These are phyloP conservation scores for Vigna trinervia DNA, from an alignment of 306 rosid species.

Conservation along the genomic window DNA sequence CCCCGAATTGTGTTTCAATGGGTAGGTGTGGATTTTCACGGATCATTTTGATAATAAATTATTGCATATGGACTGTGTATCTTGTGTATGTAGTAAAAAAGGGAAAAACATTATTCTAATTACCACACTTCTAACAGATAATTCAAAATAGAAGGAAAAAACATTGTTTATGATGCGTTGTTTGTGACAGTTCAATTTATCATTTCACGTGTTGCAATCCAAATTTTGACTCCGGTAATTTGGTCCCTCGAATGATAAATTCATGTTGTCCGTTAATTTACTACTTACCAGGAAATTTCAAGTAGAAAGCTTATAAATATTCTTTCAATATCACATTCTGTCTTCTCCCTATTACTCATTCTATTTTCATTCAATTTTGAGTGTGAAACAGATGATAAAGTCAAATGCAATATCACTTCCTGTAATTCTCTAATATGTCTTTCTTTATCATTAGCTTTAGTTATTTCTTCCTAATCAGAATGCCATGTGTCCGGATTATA, in stretches of 20 bases:
- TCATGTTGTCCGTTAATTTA: constrained; percentile 3
- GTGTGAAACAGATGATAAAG: constrained; percentile 32
- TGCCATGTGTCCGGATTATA: neutral
- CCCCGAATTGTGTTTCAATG: no score
- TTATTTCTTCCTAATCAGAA: neutral
- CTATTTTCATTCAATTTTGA: no score
- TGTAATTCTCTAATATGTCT: neutral
- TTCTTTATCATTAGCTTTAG: neutral
- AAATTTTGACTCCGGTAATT: constrained; percentile 26
- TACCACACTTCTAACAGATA: no score
- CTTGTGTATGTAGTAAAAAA: no score
- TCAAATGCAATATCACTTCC: constrained; percentile 19
- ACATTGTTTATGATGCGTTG: no score
- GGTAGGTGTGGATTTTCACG: no score
- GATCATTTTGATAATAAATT: no score
- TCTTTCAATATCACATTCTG: neutral
- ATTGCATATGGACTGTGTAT: no score
- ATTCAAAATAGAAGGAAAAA: no score
- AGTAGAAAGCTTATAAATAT: constrained; percentile 21
- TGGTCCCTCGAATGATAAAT: constrained; percentile 2
- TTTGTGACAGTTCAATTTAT: neutral
- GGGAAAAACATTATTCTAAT: no score
- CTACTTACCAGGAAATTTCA: constrained; percentile 15
- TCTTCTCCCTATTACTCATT: no score
- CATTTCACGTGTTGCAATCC: constrained; percentile 8